phyloP scores from a whole-genome alignment of 164 flowering plant genomes.

The Echeveria elegans region DNA sequence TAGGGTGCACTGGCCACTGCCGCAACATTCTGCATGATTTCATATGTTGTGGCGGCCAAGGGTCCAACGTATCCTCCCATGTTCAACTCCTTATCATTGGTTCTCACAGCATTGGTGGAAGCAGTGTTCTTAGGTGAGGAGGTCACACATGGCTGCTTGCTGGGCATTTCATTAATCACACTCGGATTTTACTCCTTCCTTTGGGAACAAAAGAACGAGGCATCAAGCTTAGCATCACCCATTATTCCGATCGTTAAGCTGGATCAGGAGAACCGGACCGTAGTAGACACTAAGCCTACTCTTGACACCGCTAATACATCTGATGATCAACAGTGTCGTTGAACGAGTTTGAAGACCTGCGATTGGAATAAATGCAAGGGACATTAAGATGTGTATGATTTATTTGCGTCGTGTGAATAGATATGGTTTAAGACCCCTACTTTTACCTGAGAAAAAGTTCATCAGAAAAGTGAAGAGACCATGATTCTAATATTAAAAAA shows the following conservation, averaged over 20 bases:
- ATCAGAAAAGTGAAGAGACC: no score
- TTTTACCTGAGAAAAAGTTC: no score
- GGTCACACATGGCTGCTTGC: conserved; percentile 31
- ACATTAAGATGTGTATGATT: neutral
- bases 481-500: no score
- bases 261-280: neutral
- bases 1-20: conserved; percentile 53
- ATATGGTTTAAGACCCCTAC: no score
- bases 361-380: neutral
- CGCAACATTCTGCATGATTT: conserved; percentile 32
- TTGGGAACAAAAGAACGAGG: conserved; percentile 27
- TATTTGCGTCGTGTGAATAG: no score
- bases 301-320: neutral
- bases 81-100: conserved; percentile 38
- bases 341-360: neutral
- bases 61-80: conserved; percentile 46
- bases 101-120: conserved; percentile 28
- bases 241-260: neutral
- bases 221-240: neutral
- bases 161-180: conserved; percentile 34
- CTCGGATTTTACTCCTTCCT: conserved; percentile 31
- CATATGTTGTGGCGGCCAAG: conserved; percentile 20
- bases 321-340: neutral
- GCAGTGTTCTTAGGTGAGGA: conserved; percentile 28
- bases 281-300: neutral